Evolutionary conservation across 176 grass and related monocot species (phyloP), one percentile per base, ranked within the genome.

Genomic region (Carex littledalei): DNA sequence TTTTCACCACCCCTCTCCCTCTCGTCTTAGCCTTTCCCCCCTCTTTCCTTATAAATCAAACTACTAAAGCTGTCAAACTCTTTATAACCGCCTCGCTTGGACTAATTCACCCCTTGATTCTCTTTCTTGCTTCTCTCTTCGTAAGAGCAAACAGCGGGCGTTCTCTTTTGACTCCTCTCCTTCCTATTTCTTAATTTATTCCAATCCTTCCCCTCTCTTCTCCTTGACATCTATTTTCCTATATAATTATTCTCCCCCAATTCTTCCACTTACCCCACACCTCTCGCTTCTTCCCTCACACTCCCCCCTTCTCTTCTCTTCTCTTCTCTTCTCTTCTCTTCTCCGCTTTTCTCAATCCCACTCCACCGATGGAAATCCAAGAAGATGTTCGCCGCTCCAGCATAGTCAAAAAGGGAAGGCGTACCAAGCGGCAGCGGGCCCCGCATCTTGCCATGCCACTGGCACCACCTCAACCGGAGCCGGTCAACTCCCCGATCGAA

Each of bases 361-460:
- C 14, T 32, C 37, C 84, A 24, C 11, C 81, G 80, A 55, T 87
- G 91, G 59, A 81, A 84, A 71, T 45, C 69, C 52, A 58, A 74
- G 87, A 56, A 63, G 82, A 52, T 70, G 39, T 32, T 56, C 12
- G 16, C 8, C 17, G 17, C 68, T 3, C 45, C 37, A 62, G 87
- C 31, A 79, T 74, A 24, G 79, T 97, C 1, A 88, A 85, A 68
- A 94, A 92, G 87, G 90, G 94, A 0, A 92, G 90, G 92, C 88
- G 94, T 59, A 97, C 92, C 85, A 97, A 94, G 87, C 63, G 94
- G 4, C 88, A 81, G 21, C 83, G 64, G 63, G 50, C 34, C 29
- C 82, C 35, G 21, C 47, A 41, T 17, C 77, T 22, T 4, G 8
- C 22, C 15, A 60, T 55, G 13, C 50, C 87, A 7, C 67, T 26